These are phyloP conservation scores for Austroboletus novae-zelandiae DNA, from an alignment of 1,284 basidiomycete genomes.

Conservation along the genomic window DNA sequence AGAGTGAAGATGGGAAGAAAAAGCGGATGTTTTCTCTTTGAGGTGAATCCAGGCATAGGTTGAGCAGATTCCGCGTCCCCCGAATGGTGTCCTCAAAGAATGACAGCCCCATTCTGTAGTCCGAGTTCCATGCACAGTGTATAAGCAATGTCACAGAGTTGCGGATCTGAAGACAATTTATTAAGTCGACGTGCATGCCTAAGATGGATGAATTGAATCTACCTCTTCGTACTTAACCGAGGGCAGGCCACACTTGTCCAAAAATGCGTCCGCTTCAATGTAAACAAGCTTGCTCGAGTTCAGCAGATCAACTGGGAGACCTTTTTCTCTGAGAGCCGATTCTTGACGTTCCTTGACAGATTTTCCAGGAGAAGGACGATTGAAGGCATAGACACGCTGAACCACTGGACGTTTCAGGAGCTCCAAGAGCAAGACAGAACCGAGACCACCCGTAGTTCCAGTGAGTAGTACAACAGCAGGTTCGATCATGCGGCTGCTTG, in stretches of 20 bases:
- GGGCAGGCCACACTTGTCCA: conserved; percentile 21
- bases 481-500: conserved; percentile 1
- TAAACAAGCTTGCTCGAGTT: conserved; percentile 24
- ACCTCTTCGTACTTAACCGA: conserved; percentile 16
- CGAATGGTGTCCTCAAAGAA: conserved; percentile 24
- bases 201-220: not conserved
- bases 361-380: conserved; percentile 21
- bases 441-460: conserved; percentile 36
- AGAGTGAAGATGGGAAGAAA: conserved; percentile 34
- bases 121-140: conserved; percentile 29
- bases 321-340: conserved; percentile 16
- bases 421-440: conserved; percentile 31
- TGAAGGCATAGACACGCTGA: conserved; percentile 28
- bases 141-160: conserved; percentile 25
- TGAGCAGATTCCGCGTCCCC: conserved; percentile 23
- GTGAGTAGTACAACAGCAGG: conserved; percentile 32
- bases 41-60: conserved; percentile 13
- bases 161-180: conserved; percentile 11
- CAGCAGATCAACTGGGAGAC: conserved; percentile 13
- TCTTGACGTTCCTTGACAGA: conserved; percentile 20
- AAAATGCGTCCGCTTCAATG: conserved; percentile 23
- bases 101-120: conserved; percentile 25
- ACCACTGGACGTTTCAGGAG: conserved; percentile 25
- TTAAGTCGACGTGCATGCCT: too few relatives aligned
- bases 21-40: conserved; percentile 24